These are phyloP conservation scores for Glonium stellatum DNA, from an alignment of 495 filamentous ascomycete species.

Conservation along the genomic window DNA sequence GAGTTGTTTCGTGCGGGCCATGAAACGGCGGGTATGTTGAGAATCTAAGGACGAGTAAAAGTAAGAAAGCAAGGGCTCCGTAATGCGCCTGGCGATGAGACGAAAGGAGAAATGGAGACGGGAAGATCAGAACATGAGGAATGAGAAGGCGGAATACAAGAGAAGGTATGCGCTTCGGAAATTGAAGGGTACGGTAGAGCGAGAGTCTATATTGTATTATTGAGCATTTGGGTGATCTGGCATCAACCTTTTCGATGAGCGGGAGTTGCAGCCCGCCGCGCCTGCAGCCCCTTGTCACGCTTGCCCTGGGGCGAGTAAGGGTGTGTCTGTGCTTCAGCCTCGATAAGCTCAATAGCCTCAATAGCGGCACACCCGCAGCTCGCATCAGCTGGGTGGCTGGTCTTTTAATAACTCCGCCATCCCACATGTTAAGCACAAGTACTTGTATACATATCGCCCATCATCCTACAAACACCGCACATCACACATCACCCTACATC, in stretches of 20 bases:
- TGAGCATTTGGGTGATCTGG: neutral
- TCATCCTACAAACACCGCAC: too few relatives aligned
- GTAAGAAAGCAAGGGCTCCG: neutral
- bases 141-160: neutral
- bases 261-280: neutral
- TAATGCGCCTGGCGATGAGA: neutral
- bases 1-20: slow-evolving; percentile 23
- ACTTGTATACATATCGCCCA: too few relatives aligned
- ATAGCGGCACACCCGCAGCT: too few relatives aligned
- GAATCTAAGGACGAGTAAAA: neutral
- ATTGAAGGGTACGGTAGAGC: neutral
- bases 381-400: too few relatives aligned
- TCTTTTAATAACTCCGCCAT: too few relatives aligned
- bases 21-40: neutral
- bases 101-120: too few relatives aligned
- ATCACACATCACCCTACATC: too few relatives aligned
- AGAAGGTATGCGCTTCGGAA: neutral
- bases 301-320: neutral
- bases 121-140: neutral
- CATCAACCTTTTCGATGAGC: slow-evolving; percentile 3
- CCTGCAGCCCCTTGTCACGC: too few relatives aligned
- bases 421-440: too few relatives aligned
- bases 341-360: too few relatives aligned
- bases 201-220: neutral
- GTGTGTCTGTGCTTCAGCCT: slow-evolving; percentile 2